phyloP scores from a whole-genome alignment of 345 rosid species.

The Hypericum androsaemum region DNA sequence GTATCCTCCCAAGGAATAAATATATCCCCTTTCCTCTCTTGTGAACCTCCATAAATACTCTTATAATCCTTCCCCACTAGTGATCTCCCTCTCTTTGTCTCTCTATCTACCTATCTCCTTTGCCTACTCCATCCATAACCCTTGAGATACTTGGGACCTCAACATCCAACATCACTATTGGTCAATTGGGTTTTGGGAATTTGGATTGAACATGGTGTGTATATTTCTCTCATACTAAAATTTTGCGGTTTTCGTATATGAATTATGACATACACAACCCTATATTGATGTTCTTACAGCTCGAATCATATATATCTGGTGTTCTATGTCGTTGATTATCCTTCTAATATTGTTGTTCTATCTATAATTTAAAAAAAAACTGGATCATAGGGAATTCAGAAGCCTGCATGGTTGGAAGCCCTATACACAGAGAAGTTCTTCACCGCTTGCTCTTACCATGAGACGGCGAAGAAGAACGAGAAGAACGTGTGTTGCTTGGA shows the following conservation, averaged over 20 bases:
- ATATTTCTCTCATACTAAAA: background rate
- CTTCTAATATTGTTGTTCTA: background rate
- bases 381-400: constrained; percentile 45
- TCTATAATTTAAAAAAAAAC: background rate
- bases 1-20: constrained; percentile 45
- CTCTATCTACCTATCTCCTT: constrained; percentile 14
- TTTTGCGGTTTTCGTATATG: background rate
- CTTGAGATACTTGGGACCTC: too few species aligned
- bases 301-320: too few species aligned
- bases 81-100: constrained; percentile 20
- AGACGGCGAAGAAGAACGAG: constrained; percentile 79
- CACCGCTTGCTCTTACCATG: constrained; percentile 63
- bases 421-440: constrained; percentile 77
- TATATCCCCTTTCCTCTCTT: constrained; percentile 30
- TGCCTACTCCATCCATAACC: too few species aligned
- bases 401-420: constrained; percentile 93
- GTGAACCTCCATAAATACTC: constrained; percentile 63
- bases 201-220: constrained; percentile 48
- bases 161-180: constrained; percentile 10
- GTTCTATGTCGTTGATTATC: too few species aligned
- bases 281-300: too few species aligned
- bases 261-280: too few species aligned
- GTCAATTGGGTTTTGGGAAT: constrained; percentile 3
- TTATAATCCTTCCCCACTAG: constrained; percentile 20
- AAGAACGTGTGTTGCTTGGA: constrained; percentile 86